Evolutionary conservation across 2,329 filamentous ascomycete genomes (phyloP).

Genomic region (Davidsoniella neocaledoniae): DNA sequence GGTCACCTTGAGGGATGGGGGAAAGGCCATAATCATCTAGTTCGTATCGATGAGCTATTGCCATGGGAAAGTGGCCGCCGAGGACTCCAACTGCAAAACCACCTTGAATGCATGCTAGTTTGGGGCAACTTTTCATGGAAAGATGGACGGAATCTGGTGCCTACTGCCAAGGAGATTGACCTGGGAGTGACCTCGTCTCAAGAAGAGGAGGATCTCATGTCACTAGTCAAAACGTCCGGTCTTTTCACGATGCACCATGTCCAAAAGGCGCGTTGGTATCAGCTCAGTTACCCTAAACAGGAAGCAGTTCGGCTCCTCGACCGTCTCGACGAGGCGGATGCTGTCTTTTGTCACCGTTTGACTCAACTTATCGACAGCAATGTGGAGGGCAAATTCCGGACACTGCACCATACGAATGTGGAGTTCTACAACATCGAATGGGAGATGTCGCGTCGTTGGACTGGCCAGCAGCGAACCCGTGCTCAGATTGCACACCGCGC

Average conservation of each 20-base stretch:
- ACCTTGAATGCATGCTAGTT: conserved; percentile 39
- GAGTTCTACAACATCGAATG: conserved; percentile 12
- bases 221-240: conserved; percentile 19
- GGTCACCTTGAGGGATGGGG: conserved; percentile 42
- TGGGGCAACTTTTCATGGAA: conserved; percentile 44
- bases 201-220: conserved; percentile 21
- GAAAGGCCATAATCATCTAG: conserved; percentile 16
- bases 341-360: conserved; percentile 15
- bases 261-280: conserved; percentile 27
- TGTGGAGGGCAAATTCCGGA: neutral
- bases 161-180: conserved; percentile 33
- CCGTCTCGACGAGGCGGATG: conserved; percentile 17
- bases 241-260: conserved; percentile 30
- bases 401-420: conserved; percentile 7
- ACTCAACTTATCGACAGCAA: neutral
- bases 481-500: conserved; percentile 5
- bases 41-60: conserved; percentile 41
- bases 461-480: neutral
- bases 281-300: conserved; percentile 22
- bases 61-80: conserved; percentile 37
- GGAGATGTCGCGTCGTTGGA: conserved; percentile 12
- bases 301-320: conserved; percentile 19
- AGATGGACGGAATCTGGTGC: conserved; percentile 33
- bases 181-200: conserved; percentile 24
- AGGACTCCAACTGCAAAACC: conserved; percentile 33